Conservation (phyloP, 129 eudicot genomes). For the Oenanthe sinensis region DNA sequence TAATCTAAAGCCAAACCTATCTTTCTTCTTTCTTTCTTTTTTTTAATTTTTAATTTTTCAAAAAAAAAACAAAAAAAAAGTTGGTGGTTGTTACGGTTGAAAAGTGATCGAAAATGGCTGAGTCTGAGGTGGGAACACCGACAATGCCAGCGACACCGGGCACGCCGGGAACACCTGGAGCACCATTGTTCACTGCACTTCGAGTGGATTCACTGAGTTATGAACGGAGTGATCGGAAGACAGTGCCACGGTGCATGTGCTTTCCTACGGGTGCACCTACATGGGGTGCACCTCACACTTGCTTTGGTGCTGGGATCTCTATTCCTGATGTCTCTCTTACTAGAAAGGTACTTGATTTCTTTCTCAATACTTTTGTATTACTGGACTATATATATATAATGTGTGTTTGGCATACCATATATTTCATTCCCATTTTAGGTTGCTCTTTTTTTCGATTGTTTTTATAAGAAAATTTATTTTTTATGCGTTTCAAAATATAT, state of each 20-base stretch:
- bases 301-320: conserved; percentile 36
- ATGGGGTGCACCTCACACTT: conserved; percentile 51
- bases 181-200: conserved; percentile 17
- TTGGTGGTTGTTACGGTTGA: background rate
- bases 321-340: conserved; percentile 73
- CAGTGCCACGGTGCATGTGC: conserved; percentile 27
- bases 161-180: conserved; percentile 28
- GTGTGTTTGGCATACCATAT: too few relatives aligned
- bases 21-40: background rate
- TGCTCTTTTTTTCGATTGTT: too few relatives aligned
- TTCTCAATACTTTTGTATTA: too few relatives aligned
- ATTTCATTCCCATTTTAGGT: too few relatives aligned
- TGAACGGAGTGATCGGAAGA: conserved; percentile 24
- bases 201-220: conserved; percentile 26
- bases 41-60: background rate
- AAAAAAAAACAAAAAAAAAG: background rate
- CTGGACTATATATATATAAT: too few relatives aligned
- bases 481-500: too few relatives aligned
- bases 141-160: conserved; percentile 15
- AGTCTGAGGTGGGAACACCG: conserved; percentile 6
- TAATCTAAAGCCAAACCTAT: conserved; percentile 1
- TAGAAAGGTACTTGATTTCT: conserved; percentile 53
- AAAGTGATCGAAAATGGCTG: background rate
- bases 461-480: too few relatives aligned
- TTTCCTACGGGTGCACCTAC: conserved; percentile 18